phyloP scores from a whole-genome alignment of 2,329 filamentous ascomycete genomes.

The Coccinonectria pachysandricola region DNA sequence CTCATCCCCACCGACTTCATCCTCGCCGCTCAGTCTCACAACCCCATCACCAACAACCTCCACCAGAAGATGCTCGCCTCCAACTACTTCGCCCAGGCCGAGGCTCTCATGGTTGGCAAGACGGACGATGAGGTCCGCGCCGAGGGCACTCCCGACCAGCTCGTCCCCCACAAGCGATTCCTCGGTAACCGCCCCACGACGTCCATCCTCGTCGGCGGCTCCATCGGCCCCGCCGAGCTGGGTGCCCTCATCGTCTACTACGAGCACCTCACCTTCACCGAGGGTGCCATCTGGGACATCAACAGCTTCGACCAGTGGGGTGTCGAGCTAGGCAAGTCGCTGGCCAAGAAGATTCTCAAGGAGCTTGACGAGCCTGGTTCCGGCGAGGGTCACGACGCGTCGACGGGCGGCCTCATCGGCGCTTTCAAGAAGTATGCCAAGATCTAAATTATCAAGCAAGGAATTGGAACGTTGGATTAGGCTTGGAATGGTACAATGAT shows the following conservation, averaged over 20 bases:
- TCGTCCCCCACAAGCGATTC: conserved; percentile 99
- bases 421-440: conserved; percentile 74
- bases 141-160: conserved; percentile 60
- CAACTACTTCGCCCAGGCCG: conserved; percentile 84
- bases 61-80: conserved; percentile 95
- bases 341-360: conserved; percentile 81
- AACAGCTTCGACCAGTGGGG: conserved; percentile 99
- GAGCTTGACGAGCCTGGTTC: conserved; percentile 76
- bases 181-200: conserved; percentile 95
- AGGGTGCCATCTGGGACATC: conserved; percentile 98
- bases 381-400: conserved; percentile 68
- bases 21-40: conserved; percentile 90
- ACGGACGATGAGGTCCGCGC: conserved; percentile 68
- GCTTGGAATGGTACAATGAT: conserved; percentile 4
- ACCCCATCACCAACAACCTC: conserved; percentile 81
- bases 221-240: conserved; percentile 88
- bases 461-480: conserved; percentile 3
- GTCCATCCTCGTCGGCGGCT: conserved; percentile 77
- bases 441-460: too few species aligned
- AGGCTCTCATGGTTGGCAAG: conserved; percentile 87
- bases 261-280: conserved; percentile 95
- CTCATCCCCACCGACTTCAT: conserved; percentile 98
- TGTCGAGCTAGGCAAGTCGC: conserved; percentile 91
- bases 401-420: conserved; percentile 79
- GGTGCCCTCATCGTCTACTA: conserved; percentile 97